Percentiles rank a stretch among this genome's conserved stretches.
Conservation (phyloP, 2,329 filamentous ascomycete genomes). For the Fusarium sp. region DNA sequence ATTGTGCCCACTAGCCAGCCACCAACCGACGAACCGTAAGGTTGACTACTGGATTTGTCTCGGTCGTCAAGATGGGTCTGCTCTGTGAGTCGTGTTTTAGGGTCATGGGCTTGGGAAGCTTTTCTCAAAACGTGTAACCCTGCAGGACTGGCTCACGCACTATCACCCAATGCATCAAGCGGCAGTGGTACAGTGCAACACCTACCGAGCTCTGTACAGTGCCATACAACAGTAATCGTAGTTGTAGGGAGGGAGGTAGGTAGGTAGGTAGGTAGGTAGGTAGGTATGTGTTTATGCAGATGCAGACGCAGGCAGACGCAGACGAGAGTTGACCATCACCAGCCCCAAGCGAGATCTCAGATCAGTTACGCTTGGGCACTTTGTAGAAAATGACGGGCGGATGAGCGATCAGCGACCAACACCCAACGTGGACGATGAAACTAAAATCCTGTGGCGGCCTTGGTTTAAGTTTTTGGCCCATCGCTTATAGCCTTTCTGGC, state of each 20-base stretch:
- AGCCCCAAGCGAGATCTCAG: constrained; percentile 43
- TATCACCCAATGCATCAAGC: constrained; percentile 35
- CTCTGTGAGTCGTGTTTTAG: constrained; percentile 15
- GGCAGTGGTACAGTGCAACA: constrained; percentile 1
- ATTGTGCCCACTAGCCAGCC: constrained; percentile 16
- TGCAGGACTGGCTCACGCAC: constrained; percentile 38
- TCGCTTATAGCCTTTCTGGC: constrained; percentile 2
- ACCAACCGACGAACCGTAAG: constrained; percentile 5
- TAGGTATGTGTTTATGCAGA: not conserved
- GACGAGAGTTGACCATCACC: constrained; percentile 37
- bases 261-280: not conserved
- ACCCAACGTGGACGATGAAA: constrained; percentile 27
- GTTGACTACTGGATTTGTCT: constrained; percentile 26
- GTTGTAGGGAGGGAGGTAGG: not conserved
- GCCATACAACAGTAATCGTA: not conserved
- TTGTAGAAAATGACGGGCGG: constrained; percentile 38
- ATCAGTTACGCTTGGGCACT: constrained; percentile 27
- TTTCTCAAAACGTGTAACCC: constrained; percentile 40
- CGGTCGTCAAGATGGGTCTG: constrained; percentile 25
- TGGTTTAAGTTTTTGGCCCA: constrained; percentile 17
- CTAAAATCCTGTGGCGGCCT: constrained; percentile 20
- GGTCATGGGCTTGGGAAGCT: constrained; percentile 28
- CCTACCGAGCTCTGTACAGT: not conserved
- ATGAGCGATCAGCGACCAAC: not conserved
- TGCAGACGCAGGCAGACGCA: constrained; percentile 19